These are phyloP conservation scores for Talaromyces funiculosus DNA, from an alignment of 2,329 filamentous ascomycete species.

Conservation along the genomic window DNA sequence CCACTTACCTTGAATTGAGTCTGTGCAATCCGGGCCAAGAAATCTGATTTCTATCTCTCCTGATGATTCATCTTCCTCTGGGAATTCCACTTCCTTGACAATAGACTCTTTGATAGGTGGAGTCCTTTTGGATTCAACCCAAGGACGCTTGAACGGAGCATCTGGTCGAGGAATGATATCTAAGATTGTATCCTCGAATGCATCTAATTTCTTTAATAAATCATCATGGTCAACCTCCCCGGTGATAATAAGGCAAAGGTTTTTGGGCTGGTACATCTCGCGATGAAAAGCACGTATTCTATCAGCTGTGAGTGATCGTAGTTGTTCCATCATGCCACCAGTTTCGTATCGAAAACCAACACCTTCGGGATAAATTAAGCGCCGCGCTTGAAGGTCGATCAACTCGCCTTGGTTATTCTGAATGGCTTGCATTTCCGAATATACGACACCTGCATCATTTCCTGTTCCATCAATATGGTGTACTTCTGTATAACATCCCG, in stretches of 20 bases:
- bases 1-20: conserved; percentile 53
- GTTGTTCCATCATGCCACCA: conserved; percentile 90
- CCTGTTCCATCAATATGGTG: conserved; percentile 91
- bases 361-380: conserved; percentile 78
- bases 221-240: conserved; percentile 82
- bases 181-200: conserved; percentile 82
- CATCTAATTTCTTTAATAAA: conserved; percentile 72
- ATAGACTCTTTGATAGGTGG: conserved; percentile 66
- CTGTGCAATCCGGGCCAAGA: conserved; percentile 75
- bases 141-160: conserved; percentile 76
- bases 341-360: conserved; percentile 96
- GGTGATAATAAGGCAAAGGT: conserved; percentile 84
- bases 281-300: conserved; percentile 91
- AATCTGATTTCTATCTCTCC: conserved; percentile 84
- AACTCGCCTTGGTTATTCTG: conserved; percentile 79
- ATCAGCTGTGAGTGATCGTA: conserved; percentile 78
- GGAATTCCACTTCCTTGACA: conserved; percentile 79
- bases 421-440: conserved; percentile 97
- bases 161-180: conserved; percentile 71
- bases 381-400: conserved; percentile 76
- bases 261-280: conserved; percentile 97
- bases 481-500: conserved; percentile 89
- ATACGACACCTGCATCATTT: conserved; percentile 93
- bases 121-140: conserved; percentile 80
- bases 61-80: conserved; percentile 90